Base-by-base conservation (phyloP, 2,329 filamentous ascomycete species). In the Aureobasidium sp. region DNA sequence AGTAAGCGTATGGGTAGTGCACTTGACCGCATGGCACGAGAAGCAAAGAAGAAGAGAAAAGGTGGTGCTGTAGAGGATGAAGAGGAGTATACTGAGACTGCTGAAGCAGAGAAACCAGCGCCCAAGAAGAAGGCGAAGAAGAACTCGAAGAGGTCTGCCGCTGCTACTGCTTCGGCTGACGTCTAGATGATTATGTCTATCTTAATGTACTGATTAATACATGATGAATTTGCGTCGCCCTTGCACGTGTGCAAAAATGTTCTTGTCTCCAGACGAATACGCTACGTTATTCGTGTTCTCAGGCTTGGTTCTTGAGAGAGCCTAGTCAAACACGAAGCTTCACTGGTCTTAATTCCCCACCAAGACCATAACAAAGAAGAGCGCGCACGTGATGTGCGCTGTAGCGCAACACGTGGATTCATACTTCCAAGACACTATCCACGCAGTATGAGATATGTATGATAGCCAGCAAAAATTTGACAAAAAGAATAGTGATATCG, bases 1-100 rank as follows among this genome's bases (percentile, higher is more conserved):
- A 92, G 87, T 70, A 88, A 89, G 74, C 82, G 88, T 63, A 88
- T 95, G 88, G 85, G 85, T 48, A 87, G 85, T 61, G 90, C 90
- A 0, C 85, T 94, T 61, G 83, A 82, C 62, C 84, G 80, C 71
- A 77, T 95, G 61, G 84, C 85, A 65, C 79, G 81, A 32, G 82
- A 83, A 66, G 82, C 81, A 7, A 74, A 63, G 71, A 66, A 26
- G 67, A 70, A 63, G 70, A 71, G 63, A 59, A 66, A 56, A 23
- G 57, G 63, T 37, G 63, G 61, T 47, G 66, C 5, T n/a, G 63
- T 56, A 13, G 61, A 41, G 15, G 64, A 63, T 23, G 63, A 32
- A 15, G 64, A 63, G 20, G 62, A 62, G 42, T 60, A 53, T 41
- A 55, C 44, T 17, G 64, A 23, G 36, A 15, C 20, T 39, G 48